These are phyloP conservation scores for Clitoria ternatea DNA, from an alignment of 306 rosid genomes.

Conservation along the genomic window DNA sequence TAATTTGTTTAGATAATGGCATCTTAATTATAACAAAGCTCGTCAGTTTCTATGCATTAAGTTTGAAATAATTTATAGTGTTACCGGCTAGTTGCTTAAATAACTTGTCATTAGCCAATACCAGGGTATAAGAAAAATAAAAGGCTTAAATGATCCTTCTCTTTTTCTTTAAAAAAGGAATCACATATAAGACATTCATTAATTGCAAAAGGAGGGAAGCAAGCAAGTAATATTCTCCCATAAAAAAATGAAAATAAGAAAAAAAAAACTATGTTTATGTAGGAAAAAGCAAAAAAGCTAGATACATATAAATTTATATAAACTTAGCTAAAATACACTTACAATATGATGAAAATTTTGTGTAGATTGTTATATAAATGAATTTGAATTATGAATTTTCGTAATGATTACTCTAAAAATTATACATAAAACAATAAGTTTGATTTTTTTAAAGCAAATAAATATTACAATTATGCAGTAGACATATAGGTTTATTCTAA, in stretches of 20 bases:
- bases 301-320: background rate
- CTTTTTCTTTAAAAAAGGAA: background rate
- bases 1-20: background rate
- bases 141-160: background rate
- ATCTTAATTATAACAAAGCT: background rate
- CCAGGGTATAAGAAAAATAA: background rate
- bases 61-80: background rate
- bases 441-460: too few species aligned
- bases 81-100: background rate
- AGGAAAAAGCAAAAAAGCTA: background rate
- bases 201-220: too few species aligned
- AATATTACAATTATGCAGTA: too few species aligned
- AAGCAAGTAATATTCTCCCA: constrained; percentile 5
- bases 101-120: background rate
- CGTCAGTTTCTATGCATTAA: background rate
- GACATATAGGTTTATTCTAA: too few species aligned
- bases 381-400: too few species aligned
- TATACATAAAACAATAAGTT: too few species aligned
- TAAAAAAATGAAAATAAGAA: background rate
- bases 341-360: too few species aligned
- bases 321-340: too few species aligned
- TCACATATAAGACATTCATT: background rate
- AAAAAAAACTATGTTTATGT: background rate
- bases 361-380: too few species aligned
- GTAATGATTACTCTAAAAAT: too few species aligned